phyloP scores from a whole-genome alignment of 2,329 filamentous ascomycete genomes.

The Penicillium expansum region DNA sequence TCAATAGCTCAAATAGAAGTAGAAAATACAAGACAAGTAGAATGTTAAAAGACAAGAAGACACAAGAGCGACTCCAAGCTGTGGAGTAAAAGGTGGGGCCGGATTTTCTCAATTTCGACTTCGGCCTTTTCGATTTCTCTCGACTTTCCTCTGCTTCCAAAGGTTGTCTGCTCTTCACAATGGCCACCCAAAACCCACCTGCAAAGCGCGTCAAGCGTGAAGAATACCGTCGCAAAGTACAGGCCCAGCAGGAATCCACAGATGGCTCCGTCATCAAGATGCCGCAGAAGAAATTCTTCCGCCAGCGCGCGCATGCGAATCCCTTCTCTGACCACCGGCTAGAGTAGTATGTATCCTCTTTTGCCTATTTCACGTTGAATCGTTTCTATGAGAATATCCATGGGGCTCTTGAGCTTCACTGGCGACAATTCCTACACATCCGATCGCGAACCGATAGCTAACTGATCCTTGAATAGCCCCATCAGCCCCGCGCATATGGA shows the following conservation, averaged over 20 bases:
- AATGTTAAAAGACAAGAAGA: background rate
- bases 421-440: background rate
- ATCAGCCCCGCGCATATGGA: conserved; percentile 79
- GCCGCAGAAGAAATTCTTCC: conserved; percentile 93
- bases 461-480: conserved; percentile 57
- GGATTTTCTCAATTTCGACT: conserved; percentile 8
- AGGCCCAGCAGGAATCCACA: conserved; percentile 19
- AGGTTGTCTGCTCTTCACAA: conserved; percentile 3
- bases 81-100: conserved; percentile 13
- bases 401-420: background rate
- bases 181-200: conserved; percentile 32
- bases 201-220: conserved; percentile 66
- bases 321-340: conserved; percentile 93
- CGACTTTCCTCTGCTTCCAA: conserved; percentile 6
- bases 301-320: conserved; percentile 95
- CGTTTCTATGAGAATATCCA: too few species aligned
- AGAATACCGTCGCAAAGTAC: conserved; percentile 53
- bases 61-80: background rate
- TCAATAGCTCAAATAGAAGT: background rate
- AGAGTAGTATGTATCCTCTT: conserved; percentile 65
- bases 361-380: background rate
- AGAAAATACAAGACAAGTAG: background rate
- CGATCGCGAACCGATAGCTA: conserved; percentile 3
- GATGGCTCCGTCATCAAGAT: conserved; percentile 52
- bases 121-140: conserved; percentile 1